phyloP scores from a whole-genome alignment of 2,329 filamentous ascomycete species.

The Diplodia mutila region DNA sequence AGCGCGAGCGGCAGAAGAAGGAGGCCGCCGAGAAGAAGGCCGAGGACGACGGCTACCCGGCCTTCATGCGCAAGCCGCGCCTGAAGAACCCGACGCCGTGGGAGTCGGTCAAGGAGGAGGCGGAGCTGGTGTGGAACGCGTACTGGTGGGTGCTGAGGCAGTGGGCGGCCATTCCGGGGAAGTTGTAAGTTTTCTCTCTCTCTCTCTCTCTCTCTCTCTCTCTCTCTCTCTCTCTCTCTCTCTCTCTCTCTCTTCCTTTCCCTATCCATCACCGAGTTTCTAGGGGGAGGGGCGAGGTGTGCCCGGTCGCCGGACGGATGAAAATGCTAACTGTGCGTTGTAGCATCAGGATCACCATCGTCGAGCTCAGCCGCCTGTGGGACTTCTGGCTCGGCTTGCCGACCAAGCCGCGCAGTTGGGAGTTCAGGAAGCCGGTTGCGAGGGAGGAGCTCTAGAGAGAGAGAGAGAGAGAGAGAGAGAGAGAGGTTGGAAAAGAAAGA shows the following conservation, averaged over 20 bases:
- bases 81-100: slow-evolving; percentile 51
- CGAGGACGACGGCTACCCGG: slow-evolving; percentile 46
- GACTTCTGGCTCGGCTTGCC: slow-evolving; percentile 67
- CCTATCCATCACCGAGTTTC: no score
- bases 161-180: slow-evolving; percentile 71
- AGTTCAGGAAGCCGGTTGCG: slow-evolving; percentile 39
- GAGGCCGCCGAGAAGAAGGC: slow-evolving; percentile 35
- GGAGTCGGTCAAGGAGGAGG: slow-evolving; percentile 67
- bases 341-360: slow-evolving; percentile 56
- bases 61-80: slow-evolving; percentile 48
- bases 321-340: not conserved
- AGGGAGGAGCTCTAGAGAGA: slow-evolving; percentile 18
- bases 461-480: no score
- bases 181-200: slow-evolving; percentile 61
- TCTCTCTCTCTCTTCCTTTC: not conserved
- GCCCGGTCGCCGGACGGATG: no score
- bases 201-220: not conserved
- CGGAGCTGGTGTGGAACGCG: slow-evolving; percentile 64
- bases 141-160: slow-evolving; percentile 68
- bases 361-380: slow-evolving; percentile 61
- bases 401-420: slow-evolving; percentile 61
- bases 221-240: not conserved
- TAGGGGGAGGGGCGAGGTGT: not conserved
- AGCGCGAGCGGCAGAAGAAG: slow-evolving; percentile 31
- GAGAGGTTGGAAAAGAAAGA: no score